phyloP scores from a whole-genome alignment of 495 filamentous ascomycete species.

The Cetradonia linearis region DNA sequence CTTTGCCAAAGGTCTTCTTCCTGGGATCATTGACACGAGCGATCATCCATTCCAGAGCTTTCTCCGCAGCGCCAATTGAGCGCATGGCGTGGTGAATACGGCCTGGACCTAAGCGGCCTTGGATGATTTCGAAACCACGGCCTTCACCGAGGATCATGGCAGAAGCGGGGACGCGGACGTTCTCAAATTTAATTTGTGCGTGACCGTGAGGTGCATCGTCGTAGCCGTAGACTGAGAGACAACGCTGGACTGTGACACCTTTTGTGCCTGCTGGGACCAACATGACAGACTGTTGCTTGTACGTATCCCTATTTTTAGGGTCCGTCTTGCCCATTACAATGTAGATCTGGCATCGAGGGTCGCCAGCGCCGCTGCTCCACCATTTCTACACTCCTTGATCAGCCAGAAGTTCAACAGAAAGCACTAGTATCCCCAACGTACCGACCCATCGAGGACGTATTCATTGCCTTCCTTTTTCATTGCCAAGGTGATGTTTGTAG shows the following conservation, averaged over 20 bases:
- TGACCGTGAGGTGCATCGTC: conserved; percentile 93
- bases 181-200: conserved; percentile 75
- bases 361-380: conserved; percentile 89
- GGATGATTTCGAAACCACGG: conserved; percentile 93
- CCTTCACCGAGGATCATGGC: conserved; percentile 83
- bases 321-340: conserved; percentile 86
- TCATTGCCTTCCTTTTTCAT: conserved; percentile 72
- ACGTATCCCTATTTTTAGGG: conserved; percentile 57
- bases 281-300: conserved; percentile 83
- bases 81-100: conserved; percentile 95
- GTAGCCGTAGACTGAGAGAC: conserved; percentile 84
- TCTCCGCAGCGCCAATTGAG: conserved; percentile 74
- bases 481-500: conserved; percentile 74
- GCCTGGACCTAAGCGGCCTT: conserved; percentile 81
- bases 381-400: conserved; percentile 55
- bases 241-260: conserved; percentile 74
- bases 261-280: conserved; percentile 65
- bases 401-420: background rate
- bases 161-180: conserved; percentile 67
- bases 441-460: conserved; percentile 76
- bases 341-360: conserved; percentile 81
- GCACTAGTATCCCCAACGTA: background rate
- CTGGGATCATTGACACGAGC: conserved; percentile 78
- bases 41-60: conserved; percentile 79
- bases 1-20: conserved; percentile 77